A percentile compares a stretch with the other conserved stretches of the same genome.
Conservation (phyloP, 129 eudicot genomes). For the Lactuca sativa region DNA sequence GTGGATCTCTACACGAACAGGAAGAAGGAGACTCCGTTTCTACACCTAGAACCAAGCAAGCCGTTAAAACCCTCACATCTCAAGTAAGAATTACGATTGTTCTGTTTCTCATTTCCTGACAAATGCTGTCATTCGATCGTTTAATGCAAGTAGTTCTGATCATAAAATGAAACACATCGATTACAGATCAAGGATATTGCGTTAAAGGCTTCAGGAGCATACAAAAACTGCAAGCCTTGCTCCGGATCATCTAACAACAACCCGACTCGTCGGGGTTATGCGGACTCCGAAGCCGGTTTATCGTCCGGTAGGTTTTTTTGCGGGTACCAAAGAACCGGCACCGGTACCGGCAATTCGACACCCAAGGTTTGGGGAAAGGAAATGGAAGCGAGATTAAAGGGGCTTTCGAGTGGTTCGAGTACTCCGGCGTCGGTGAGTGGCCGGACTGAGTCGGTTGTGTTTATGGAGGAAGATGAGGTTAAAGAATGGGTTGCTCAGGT, state of each 20-base stretch:
- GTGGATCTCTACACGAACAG: constrained; percentile 61
- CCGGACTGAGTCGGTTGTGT: constrained; percentile 61
- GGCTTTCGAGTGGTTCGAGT: constrained; percentile 67
- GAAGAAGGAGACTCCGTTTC: constrained; percentile 35
- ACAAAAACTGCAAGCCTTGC: constrained; percentile 73
- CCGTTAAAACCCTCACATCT: constrained; percentile 71
- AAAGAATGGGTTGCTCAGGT: constrained; percentile 96
- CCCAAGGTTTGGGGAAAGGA: constrained; percentile 72
- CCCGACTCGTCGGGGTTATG: constrained; percentile 25
- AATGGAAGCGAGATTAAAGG: constrained; percentile 74
- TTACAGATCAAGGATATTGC: constrained; percentile 86
- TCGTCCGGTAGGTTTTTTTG: constrained; percentile 52
- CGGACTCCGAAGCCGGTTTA: constrained; percentile 47
- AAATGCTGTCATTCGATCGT: neutral
- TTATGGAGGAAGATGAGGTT: constrained; percentile 68
- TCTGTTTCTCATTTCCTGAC: neutral
- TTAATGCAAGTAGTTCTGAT: neutral
- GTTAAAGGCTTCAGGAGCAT: constrained; percentile 78
- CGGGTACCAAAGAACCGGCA: constrained; percentile 43
- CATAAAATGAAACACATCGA: neutral
- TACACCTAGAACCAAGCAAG: constrained; percentile 67
- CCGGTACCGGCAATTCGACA: constrained; percentile 26
- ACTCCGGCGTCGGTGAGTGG: constrained; percentile 87
- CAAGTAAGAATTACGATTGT: constrained; percentile 54
- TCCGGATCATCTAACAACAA: constrained; percentile 44